Conservation (phyloP, 163 green algal genomes). For the Prototheca stagnorum region DNA sequence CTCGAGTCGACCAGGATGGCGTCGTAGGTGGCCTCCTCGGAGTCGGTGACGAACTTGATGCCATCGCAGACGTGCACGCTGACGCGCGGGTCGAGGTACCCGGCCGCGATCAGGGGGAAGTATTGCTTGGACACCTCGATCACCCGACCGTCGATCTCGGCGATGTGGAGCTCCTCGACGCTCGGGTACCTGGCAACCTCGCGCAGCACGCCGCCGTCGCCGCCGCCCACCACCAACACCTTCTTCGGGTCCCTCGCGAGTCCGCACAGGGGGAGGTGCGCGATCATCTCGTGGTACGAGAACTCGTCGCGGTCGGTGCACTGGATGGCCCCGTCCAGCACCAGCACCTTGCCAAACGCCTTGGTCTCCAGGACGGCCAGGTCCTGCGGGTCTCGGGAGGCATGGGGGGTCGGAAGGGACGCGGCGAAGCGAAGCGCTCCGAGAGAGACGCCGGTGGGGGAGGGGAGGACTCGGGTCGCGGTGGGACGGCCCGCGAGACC, state of each 20-base stretch:
- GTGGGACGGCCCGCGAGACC: too few species aligned
- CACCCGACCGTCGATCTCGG: conserved; percentile 94
- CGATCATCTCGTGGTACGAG: conserved; percentile 98
- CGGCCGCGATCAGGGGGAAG: conserved; percentile 77
- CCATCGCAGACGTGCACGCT: conserved; percentile 68
- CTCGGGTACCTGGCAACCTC: conserved; percentile 70
- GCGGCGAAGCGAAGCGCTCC: too few species aligned
- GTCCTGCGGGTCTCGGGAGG: conserved; percentile 69
- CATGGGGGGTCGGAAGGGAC: too few species aligned
- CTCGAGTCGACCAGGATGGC: conserved; percentile 96
- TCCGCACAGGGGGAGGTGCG: conserved; percentile 79
- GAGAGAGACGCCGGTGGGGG: background rate
- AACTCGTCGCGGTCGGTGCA: conserved; percentile 91
- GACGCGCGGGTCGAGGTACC: conserved; percentile 82
- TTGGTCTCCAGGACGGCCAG: conserved; percentile 69
- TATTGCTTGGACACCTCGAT: conserved; percentile 73
- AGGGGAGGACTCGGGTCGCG: background rate
- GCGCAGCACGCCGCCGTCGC: conserved; percentile 89
- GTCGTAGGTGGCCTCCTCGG: conserved; percentile 69
- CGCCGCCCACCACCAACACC: conserved; percentile 90
- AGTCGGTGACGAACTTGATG: conserved; percentile 77
- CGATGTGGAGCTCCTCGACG: conserved; percentile 83
- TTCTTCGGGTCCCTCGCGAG: conserved; percentile 46
- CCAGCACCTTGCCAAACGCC: conserved; percentile 70
- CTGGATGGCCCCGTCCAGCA: conserved; percentile 91